phyloP scores from a whole-genome alignment of 129 eudicot genomes.

The Artemisia annua region DNA sequence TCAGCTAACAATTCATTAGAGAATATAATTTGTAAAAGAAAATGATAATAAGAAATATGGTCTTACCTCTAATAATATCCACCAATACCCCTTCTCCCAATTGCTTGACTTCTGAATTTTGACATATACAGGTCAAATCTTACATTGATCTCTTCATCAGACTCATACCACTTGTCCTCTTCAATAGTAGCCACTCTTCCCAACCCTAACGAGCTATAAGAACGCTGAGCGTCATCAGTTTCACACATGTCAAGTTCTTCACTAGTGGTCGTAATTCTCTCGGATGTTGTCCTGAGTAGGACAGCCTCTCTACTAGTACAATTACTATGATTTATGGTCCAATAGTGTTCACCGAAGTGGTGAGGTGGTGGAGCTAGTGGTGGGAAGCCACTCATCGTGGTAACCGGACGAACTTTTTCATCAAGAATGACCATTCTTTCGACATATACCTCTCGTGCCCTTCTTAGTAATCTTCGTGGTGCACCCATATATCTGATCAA shows the following conservation, averaged over 20 bases:
- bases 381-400: constrained; percentile 20
- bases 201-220: constrained; percentile 51
- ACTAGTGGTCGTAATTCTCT: constrained; percentile 18
- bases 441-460: constrained; percentile 47
- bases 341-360: constrained; percentile 27
- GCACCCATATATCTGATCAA: constrained; percentile 21
- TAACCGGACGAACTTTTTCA: constrained; percentile 32
- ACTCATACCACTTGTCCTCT: constrained; percentile 53
- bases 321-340: constrained; percentile 14
- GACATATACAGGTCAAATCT: constrained; percentile 30
- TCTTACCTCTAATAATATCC: constrained; percentile 33
- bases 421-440: constrained; percentile 48
- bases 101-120: constrained; percentile 44
- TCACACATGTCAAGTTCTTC: constrained; percentile 25
- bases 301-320: neutral
- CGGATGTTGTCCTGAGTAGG: constrained; percentile 34
- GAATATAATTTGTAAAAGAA: neutral
- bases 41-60: neutral
- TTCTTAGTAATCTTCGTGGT: constrained; percentile 42
- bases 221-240: constrained; percentile 22
- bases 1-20: neutral
- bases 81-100: constrained; percentile 26
- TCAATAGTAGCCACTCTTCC: constrained; percentile 57
- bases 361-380: constrained; percentile 36
- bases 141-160: constrained; percentile 39